Percentiles rank a stretch among this genome's conserved stretches.
These are phyloP conservation scores for Colletotrichum plurivorum DNA, from an alignment of 2,329 filamentous ascomycete genomes.

Conservation along the genomic window DNA sequence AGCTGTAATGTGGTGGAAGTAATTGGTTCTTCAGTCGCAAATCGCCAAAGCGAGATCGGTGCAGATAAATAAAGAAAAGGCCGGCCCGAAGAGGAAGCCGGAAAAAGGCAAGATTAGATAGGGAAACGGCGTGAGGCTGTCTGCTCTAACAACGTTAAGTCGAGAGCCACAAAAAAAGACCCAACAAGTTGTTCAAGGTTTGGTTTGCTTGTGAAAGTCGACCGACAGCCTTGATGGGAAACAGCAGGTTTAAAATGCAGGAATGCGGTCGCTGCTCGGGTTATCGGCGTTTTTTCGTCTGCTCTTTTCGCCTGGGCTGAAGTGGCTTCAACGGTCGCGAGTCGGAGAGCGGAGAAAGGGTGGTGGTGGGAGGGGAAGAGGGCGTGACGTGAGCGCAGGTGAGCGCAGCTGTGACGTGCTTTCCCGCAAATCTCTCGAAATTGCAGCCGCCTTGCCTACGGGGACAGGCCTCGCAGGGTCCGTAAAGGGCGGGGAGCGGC, in stretches of 20 bases:
- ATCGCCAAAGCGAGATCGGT: constrained; percentile 9
- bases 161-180: neutral
- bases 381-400: constrained; percentile 15
- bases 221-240: neutral
- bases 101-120: constrained; percentile 28
- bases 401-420: constrained; percentile 35
- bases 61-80: constrained; percentile 24
- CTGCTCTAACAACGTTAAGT: neutral
- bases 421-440: constrained; percentile 36
- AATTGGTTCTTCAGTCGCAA: constrained; percentile 18
- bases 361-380: neutral
- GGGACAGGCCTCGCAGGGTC: constrained; percentile 28
- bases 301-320: neutral
- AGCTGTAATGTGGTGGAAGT: constrained; percentile 2
- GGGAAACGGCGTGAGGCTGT: constrained; percentile 1
- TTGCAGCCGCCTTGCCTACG: constrained; percentile 16
- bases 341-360: constrained; percentile 24
- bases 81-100: constrained; percentile 24
- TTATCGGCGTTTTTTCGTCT: constrained; percentile 6
- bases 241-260: neutral
- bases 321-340: constrained; percentile 14
- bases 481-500: neutral
- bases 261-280: constrained; percentile 12
- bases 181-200: neutral
- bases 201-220: constrained; percentile 8